Evolutionary conservation across 169 alveolate genomes (phyloP).

Genomic region (Amoebophrya sp.): DNA sequence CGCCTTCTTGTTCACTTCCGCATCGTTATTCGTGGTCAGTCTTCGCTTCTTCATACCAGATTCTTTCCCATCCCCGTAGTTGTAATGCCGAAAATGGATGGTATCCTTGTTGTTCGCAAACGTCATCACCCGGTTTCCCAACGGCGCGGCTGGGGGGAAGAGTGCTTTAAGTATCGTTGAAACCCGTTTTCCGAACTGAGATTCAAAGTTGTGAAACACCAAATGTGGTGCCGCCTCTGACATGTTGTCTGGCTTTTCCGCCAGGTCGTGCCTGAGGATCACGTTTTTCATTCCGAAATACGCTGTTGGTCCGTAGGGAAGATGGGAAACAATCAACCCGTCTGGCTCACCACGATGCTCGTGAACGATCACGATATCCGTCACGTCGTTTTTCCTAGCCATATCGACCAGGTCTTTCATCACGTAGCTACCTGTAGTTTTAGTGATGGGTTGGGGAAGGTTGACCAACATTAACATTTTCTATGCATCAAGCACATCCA

Average conservation of each 20-base stretch:
- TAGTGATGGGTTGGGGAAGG: neutral
- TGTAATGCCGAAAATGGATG: slow-evolving; percentile 56
- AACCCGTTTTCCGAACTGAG: slow-evolving; percentile 49
- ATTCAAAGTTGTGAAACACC: slow-evolving; percentile 85
- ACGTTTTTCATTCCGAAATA: slow-evolving; percentile 91
- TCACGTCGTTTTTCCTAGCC: slow-evolving; percentile 83
- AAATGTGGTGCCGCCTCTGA: slow-evolving; percentile 94
- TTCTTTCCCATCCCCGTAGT: slow-evolving; percentile 30
- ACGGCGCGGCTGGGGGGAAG: slow-evolving; percentile 54
- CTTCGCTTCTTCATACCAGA: slow-evolving; percentile 33
- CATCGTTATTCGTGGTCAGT: slow-evolving; percentile 30
- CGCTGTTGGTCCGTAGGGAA: slow-evolving; percentile 99
- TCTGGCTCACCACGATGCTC: slow-evolving; percentile 92
- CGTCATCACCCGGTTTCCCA: slow-evolving; percentile 51
- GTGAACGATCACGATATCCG: slow-evolving; percentile 77
- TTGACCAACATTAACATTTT: neutral
- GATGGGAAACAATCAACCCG: slow-evolving; percentile 93
- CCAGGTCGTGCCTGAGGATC: slow-evolving; percentile 93
- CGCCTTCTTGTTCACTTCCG: slow-evolving; percentile 37
- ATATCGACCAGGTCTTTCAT: slow-evolving; percentile 86
- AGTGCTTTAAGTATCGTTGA: slow-evolving; percentile 47
- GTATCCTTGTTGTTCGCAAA: slow-evolving; percentile 50
- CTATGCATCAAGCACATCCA: too few relatives aligned
- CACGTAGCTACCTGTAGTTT: slow-evolving; percentile 64
- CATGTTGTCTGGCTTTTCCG: slow-evolving; percentile 87